Percentiles rank a stretch among this genome's conserved stretches.
These are phyloP conservation scores for Eremothecium cymbalariae DNA, from an alignment of 1,139 yeast genomes.

Conservation along the genomic window DNA sequence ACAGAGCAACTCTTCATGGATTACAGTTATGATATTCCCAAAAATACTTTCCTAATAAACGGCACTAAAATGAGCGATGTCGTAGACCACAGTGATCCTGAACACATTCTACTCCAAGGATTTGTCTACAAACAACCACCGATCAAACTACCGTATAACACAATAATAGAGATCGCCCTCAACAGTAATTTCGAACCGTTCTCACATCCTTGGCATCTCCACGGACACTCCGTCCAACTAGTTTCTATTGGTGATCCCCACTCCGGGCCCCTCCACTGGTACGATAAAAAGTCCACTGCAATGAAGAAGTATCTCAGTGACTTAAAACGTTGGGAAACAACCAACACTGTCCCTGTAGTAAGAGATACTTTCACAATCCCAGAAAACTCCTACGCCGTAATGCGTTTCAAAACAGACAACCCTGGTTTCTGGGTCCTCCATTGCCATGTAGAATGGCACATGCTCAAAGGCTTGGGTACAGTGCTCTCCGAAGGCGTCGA, in stretches of 20 bases:
- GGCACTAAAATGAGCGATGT: conserved; percentile 21
- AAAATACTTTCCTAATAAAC: conserved; percentile 13
- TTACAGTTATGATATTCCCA: conserved; percentile 14
- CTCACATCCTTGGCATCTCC: conserved; percentile 88
- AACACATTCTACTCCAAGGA: conserved; percentile 5
- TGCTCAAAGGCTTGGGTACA: conserved; percentile 56
- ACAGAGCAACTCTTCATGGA: conserved; percentile 15
- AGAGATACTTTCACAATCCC: conserved; percentile 61
- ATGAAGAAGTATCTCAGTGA: conserved; percentile 19
- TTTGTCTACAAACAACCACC: conserved; percentile 12
- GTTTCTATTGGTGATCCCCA: conserved; percentile 46
- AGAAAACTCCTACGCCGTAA: conserved; percentile 48
- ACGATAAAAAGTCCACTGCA: conserved; percentile 29
- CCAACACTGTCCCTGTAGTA: conserved; percentile 40
- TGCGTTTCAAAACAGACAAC: conserved; percentile 56
- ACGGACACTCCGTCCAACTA: conserved; percentile 78
- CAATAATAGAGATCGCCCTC: conserved; percentile 59
- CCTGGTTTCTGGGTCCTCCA: conserved; percentile 80
- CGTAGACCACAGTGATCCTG: conserved; percentile 14
- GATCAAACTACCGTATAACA: conserved; percentile 43
- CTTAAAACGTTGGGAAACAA: conserved; percentile 17
- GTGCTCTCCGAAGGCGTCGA: conserved; percentile 38
- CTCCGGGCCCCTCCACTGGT: conserved; percentile 37
- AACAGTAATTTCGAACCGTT: conserved; percentile 78
- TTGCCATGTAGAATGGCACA: conserved; percentile 80